Evolutionary conservation across 2,329 filamentous ascomycete genomes (phyloP), one percentile per base, ranked within the genome.

Genomic region (Cytospora chrysosperma): DNA sequence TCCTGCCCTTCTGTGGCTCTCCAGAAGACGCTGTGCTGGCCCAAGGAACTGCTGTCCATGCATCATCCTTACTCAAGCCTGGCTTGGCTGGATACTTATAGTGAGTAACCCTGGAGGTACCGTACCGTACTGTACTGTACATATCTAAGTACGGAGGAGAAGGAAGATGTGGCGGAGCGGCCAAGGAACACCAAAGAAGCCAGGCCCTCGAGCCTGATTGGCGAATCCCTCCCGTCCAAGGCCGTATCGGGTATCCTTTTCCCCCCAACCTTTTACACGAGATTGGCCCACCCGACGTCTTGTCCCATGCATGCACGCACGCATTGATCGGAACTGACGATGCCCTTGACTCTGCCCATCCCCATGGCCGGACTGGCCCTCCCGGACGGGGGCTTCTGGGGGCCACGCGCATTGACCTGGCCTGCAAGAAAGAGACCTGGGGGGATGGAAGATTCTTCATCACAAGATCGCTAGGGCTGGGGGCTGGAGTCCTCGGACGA

Each of bases 211-310:
- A 15, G n/a, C 19, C 21, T 55, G 28, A 61, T 55, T 61, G 59
- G 59, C 28, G 37, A 55, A 61, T 56, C 59, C 59, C 21, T 19
- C 28, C 7, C 40, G 19, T 30, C 51, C 5, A 24, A 52, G 28
- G 59, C 59, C 59, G 59, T 49, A 61, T 61, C 59, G 52, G 59
- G 51, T 55, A 61, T 43, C 59, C 9, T 61, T 53, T 30, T 32
- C 59, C 28, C 47, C 59, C 28, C 30, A 55, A 55, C 27, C n/a
- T n/a, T 61, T 21, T 61, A 61, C 53, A 61, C 59, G 59, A 61
- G 40, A 61, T 61, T 55, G 28, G 37, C 17, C 37, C 19, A 40
- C n/a, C n/a, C 37, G 15, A 40, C 4, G n/a, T n/a, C 7, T 40
- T 40, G 15, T 19, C 21, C 51, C 26, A 50, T 52, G 17, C 59